Evolutionary conservation across 108 stramenopile genomes (phyloP), one percentile per base, ranked within the genome.

Genomic region (Nitzschia sp.): DNA sequence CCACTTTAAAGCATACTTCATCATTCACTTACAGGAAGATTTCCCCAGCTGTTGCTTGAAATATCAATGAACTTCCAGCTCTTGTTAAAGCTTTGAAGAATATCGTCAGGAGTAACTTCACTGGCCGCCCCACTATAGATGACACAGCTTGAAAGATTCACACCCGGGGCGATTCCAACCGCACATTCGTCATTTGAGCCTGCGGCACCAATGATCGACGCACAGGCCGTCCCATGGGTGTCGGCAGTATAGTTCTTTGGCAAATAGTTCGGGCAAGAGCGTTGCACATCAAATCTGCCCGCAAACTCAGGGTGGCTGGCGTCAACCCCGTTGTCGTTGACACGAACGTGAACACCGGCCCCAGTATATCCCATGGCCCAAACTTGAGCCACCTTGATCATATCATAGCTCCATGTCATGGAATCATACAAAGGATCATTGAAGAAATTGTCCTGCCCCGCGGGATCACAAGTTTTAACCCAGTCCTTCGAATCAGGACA

Each of bases 311-410:
- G 59, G 55, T 79, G 72, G 9, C 8, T 2, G 4, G 46, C 46
- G 26, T 79, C 71, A 1, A 73, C 65, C 1, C 78, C 78, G 36
- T 66, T 45, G 54, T 79, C 78, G 56, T 79, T 79, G 66, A 79
- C 38, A 9, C 78, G 59, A 17, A 79, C 53, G 18, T 24, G 21
- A 19, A 79, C 42, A n/a, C 78, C 78, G 2, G 42, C 64, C 6
- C 78, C 78, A 21, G 58, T 23, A 13, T 55, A 54, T 1, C 69
- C 69, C n/a, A 55, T 46, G n/a, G 48, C 47, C 78, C 78, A 79
- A 2, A 79, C 78, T 4, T 47, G 51, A 31, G 38, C 36, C 0
- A 79, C 30, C n/a, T 72, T 68, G 33, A 79, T 79, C 59, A 68
- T 54, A 5, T 79, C 61, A 46, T 62, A 73, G 5, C 59, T 51